Conservation (phyloP, 768 basidiomycete species). For the Tricholoma bakamatsutake region DNA sequence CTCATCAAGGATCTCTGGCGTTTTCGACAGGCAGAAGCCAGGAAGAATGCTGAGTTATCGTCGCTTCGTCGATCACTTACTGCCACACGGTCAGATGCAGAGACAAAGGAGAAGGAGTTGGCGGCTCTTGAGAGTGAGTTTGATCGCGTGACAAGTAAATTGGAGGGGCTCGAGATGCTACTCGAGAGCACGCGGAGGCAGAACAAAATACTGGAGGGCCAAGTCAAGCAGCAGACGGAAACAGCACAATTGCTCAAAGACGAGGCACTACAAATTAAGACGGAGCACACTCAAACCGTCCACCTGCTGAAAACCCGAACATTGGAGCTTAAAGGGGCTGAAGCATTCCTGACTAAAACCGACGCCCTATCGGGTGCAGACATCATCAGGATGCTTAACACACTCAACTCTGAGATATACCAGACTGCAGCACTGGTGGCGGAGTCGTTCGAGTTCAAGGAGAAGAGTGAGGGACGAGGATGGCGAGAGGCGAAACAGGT, state of each 20-base stretch:
- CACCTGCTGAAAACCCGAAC: constrained; percentile 15
- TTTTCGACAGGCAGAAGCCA: background rate
- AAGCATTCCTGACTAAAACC: constrained; percentile 37
- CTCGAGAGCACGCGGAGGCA: constrained; percentile 6
- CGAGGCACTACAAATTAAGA: constrained; percentile 3
- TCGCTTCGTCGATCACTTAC: constrained; percentile 12
- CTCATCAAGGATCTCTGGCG: constrained; percentile 17
- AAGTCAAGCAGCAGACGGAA: constrained; percentile 5
- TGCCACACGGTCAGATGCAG: constrained; percentile 7
- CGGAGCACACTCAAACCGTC: constrained; percentile 11
- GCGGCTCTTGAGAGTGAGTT: constrained; percentile 12
- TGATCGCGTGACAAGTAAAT: constrained; percentile 8
- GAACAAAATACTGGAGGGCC: constrained; percentile 5
- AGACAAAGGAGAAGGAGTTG: constrained; percentile 14
- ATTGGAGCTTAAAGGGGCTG: constrained; percentile 36
- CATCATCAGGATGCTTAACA: constrained; percentile 35
- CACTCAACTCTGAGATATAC: constrained; percentile 41
- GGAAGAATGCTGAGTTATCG: constrained; percentile 10
- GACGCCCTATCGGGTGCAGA: constrained; percentile 40
- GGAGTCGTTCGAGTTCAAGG: constrained; percentile 29
- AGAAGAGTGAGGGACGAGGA: background rate
- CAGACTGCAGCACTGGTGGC: constrained; percentile 44
- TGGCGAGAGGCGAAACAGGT: background rate
- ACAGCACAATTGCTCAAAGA: constrained; percentile 4
- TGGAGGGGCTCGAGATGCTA: constrained; percentile 9